Conservation (phyloP, 805 yeast genomes). For the Hanseniaspora valbyensis region DNA sequence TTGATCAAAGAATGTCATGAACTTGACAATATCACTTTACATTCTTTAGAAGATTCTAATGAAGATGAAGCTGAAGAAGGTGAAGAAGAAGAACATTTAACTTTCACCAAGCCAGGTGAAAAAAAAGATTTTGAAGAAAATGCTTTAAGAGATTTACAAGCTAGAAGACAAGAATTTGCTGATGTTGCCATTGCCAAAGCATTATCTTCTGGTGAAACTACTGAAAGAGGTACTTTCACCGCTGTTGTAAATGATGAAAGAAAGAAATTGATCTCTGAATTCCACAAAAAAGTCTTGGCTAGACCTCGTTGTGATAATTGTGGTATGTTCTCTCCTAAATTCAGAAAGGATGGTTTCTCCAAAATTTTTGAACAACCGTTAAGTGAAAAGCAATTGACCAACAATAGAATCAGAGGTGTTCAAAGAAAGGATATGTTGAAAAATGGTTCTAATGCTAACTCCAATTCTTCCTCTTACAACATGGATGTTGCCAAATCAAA, state of each 20-base stretch:
- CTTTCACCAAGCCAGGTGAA: constrained; percentile 20
- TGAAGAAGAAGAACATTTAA: constrained; percentile 31
- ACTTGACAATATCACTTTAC: constrained; percentile 48
- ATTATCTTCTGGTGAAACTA: constrained; percentile 60
- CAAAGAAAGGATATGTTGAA: constrained; percentile 61
- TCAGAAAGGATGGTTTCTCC: constrained; percentile 87
- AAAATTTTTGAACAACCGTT: constrained; percentile 85
- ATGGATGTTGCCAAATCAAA: constrained; percentile 40
- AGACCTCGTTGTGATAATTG: constrained; percentile 92
- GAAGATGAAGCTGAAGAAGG: constrained; percentile 40
- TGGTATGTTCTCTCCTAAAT: constrained; percentile 87
- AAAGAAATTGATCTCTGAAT: constrained; percentile 57
- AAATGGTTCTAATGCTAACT: constrained; percentile 27
- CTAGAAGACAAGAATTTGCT: constrained; percentile 59
- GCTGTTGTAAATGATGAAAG: constrained; percentile 84
- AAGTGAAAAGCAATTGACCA: constrained; percentile 65
- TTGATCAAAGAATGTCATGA: constrained; percentile 65
- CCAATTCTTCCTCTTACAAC: constrained; percentile 20
- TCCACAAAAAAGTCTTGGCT: constrained; percentile 58
- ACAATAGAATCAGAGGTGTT: constrained; percentile 74
- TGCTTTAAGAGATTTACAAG: constrained; percentile 39
- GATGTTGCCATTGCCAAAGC: constrained; percentile 61
- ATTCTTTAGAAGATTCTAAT: constrained; percentile 28
- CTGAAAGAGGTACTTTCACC: constrained; percentile 58
- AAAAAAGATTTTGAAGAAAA: constrained; percentile 32